phyloP scores from a whole-genome alignment of 371 early-diverging fungal species.

The Gilbertella persicaria region DNA sequence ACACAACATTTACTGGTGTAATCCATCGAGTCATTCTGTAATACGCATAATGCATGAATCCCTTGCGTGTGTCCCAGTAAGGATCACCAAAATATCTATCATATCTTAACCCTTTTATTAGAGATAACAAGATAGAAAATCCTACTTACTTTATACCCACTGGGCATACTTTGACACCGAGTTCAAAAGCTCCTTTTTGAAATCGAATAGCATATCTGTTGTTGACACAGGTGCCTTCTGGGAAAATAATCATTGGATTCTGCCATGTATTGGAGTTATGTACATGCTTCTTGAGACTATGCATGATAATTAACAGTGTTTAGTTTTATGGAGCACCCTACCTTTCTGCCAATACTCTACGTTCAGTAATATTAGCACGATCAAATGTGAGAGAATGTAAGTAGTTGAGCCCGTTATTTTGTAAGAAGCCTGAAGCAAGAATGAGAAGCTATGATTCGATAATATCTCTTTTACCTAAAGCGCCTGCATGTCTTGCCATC shows the following conservation, averaged over 20 bases:
- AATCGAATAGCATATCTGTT: conserved; percentile 83
- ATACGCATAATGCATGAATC: conserved; percentile 46
- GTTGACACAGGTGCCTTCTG: conserved; percentile 91
- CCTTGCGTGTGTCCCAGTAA: conserved; percentile 52
- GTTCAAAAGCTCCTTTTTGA: conserved; percentile 88
- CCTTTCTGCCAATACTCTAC: conserved; percentile 44
- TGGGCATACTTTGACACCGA: conserved; percentile 61
- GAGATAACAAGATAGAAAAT: not conserved
- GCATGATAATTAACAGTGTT: conserved; percentile 13
- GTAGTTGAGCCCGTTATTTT: conserved; percentile 64
- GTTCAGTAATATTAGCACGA: conserved; percentile 70
- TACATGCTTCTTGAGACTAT: conserved; percentile 40
- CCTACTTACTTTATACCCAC: conserved; percentile 40
- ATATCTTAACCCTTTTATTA: conserved; percentile 25
- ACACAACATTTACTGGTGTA: conserved; percentile 36
- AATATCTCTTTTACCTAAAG: conserved; percentile 38
- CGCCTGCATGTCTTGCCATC: conserved; percentile 66
- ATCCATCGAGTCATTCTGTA: conserved; percentile 51
- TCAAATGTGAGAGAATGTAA: conserved; percentile 79
- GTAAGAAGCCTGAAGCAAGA: conserved; percentile 75
- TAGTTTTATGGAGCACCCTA: conserved; percentile 47
- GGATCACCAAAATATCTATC: conserved; percentile 36
- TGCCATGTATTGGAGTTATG: conserved; percentile 34
- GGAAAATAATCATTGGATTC: conserved; percentile 75
- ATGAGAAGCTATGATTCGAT: too few relatives aligned